Percentiles rank a stretch among this genome's conserved stretches.
Conservation (phyloP, 1,284 basidiomycete species). For the Cystobasidium pallidum region DNA sequence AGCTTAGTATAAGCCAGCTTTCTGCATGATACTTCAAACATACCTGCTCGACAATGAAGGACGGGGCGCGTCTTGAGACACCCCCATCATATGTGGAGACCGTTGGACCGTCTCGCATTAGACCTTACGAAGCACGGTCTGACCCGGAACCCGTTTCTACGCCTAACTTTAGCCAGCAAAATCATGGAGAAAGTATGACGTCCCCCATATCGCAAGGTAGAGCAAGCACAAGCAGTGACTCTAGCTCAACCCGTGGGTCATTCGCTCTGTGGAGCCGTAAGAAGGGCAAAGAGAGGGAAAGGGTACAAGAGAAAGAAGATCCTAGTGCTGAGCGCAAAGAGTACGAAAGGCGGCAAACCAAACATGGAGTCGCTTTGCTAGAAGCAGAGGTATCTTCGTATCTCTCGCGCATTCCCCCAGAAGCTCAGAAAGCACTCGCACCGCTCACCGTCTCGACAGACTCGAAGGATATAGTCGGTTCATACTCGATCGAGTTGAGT, state of each 20-base stretch:
- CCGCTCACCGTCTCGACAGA: slow-evolving; percentile 34
- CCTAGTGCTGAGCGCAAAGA: slow-evolving; percentile 26
- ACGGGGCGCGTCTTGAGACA: not conserved
- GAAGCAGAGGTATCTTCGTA: slow-evolving; percentile 13
- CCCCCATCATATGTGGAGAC: slow-evolving; percentile 33
- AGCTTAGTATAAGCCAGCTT: not conserved
- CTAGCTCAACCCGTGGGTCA: not conserved
- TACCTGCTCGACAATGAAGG: slow-evolving; percentile 1
- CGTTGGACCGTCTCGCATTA: slow-evolving; percentile 7
- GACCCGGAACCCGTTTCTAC: not conserved
- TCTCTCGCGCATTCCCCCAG: slow-evolving; percentile 19
- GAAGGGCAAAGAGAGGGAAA: slow-evolving; percentile 25
- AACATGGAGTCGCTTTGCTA: not conserved
- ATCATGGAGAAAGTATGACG: not conserved
- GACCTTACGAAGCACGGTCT: not conserved
- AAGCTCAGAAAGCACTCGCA: slow-evolving; percentile 42
- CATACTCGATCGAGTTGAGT: slow-evolving; percentile 30
- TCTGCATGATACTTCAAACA: not conserved
- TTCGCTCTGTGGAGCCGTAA: slow-evolving; percentile 16
- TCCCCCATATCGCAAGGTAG: slow-evolving; percentile 5
- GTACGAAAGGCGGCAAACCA: slow-evolving; percentile 9
- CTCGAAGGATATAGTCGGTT: slow-evolving; percentile 32
- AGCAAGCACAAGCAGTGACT: slow-evolving; percentile 29
- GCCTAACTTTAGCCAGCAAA: not conserved
- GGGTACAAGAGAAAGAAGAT: slow-evolving; percentile 15